These are phyloP conservation scores for Gracilaria vermiculophylla DNA, from an alignment of 23 red algal genomes.

Conservation along the genomic window DNA sequence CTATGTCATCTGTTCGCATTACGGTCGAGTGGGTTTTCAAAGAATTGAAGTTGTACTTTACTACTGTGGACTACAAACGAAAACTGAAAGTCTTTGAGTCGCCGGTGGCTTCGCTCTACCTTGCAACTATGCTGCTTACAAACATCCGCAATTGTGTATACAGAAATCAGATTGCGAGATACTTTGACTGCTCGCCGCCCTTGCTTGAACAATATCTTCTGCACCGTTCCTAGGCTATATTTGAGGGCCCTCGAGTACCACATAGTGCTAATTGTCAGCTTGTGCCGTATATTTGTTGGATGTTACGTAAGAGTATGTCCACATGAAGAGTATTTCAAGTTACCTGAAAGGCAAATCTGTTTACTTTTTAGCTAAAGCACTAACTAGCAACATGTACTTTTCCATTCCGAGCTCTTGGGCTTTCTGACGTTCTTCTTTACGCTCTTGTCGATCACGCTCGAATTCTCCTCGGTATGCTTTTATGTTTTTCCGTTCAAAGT, in stretches of 20 bases:
- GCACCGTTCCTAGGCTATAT: no score
- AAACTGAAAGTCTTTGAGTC: not conserved
- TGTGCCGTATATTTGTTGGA: no score
- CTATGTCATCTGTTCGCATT: not conserved
- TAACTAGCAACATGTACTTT: slow-evolving; percentile 21
- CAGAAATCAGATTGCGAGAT: not conserved
- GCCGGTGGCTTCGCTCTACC: not conserved
- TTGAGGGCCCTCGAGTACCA: no score
- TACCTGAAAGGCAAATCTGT: not conserved
- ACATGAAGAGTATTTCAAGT: no score
- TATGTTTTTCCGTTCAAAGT: not conserved
- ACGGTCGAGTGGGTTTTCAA: slow-evolving; percentile 4
- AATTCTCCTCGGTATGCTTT: not conserved
- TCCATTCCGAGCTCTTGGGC: not conserved
- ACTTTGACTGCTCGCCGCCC: not conserved
- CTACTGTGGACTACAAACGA: not conserved
- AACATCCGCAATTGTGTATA: slow-evolving; percentile 20
- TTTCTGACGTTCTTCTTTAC: not conserved
- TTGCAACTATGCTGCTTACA: not conserved
- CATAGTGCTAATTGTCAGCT: no score
- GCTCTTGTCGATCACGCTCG: not conserved
- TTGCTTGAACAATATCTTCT: not conserved
- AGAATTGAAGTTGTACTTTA: slow-evolving; percentile 4
- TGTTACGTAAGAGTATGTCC: no score
- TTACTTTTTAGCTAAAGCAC: slow-evolving; percentile 1